These are phyloP conservation scores for Diacronema lutheri DNA, from an alignment of 78 protist genomes.

Conservation along the genomic window DNA sequence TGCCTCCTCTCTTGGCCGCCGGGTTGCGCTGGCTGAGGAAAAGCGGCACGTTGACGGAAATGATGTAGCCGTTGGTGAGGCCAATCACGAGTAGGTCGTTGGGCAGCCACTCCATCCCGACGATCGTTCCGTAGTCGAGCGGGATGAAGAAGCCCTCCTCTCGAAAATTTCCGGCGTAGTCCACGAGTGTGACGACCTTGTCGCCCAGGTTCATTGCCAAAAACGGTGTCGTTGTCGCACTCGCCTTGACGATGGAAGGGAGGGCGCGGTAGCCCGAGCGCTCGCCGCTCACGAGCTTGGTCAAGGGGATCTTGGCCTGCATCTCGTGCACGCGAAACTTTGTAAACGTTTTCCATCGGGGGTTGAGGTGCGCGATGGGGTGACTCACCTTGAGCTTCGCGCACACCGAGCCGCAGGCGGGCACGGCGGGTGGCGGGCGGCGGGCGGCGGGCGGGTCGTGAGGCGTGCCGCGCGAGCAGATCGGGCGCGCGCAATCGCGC, in stretches of 20 bases:
- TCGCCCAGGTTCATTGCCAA: background rate
- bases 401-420: background rate
- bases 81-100: background rate
- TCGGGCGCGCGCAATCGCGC: background rate
- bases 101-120: background rate
- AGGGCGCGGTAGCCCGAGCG: background rate
- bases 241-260: too few relatives aligned
- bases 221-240: background rate
- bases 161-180: background rate
- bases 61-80: background rate
- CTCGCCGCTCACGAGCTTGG: background rate
- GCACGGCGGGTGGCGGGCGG: background rate
- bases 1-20: background rate
- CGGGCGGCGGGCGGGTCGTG: background rate
- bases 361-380: background rate
- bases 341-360: background rate
- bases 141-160: constrained; percentile 10
- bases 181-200: background rate
- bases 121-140: background rate
- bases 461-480: background rate
- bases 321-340: background rate
- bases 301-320: background rate
- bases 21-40: background rate
- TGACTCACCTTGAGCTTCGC: background rate
- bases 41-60: background rate